Evolutionary conservation across 352 stramenopile species (phyloP), one percentile per base, ranked within the genome.

Genomic region (Globisporangium camurandrum): DNA sequence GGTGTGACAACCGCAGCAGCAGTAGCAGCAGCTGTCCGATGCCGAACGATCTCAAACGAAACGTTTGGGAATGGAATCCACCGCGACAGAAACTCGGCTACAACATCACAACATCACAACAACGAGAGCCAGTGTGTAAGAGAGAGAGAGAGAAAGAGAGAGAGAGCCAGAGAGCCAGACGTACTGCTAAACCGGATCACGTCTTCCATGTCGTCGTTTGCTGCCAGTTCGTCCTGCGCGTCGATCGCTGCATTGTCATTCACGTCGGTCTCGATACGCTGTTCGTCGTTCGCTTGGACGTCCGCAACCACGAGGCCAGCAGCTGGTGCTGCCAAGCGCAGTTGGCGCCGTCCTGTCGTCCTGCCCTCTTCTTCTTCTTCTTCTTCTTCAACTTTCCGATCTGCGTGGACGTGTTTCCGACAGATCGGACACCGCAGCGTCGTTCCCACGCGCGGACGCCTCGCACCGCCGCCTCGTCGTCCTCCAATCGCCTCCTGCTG

Each of bases 131-230:
- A 39, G 23, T 24, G 16, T 14, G 33, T 33, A 8, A 5, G 24
- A 23, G 11, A 28, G 9, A 46, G 6, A 48, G 9, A 50, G 7
- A 7, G 52, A 24, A 42, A 46, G 24, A 24, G 39, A 44, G 10
- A 59, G 24, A 1, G 31, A 62, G 26, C 41, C n/a, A 12, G 23
- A 28, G 36, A n/a, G 8, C 36, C 22, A 23, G 43, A 75, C 78
- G 56, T 79, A 89, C 78, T 89, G 55, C 75, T 89, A 38, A 89
- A 84, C 46, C 75, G 75, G 51, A 89, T 57, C 44, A 86, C 74
- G 57, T 85, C 73, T 24, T 84, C 71, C 14, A 6, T 23, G 17
- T 9, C 41, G 36, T n/a, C 36, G 39, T 24, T 24, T 26, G 36
- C 52, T 34, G 28, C n/a, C 6, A 27, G 9, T 10, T 11, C 41